These are phyloP conservation scores for Mucor velutinosus DNA, from an alignment of 371 early-diverging fungal genomes.

Conservation along the genomic window DNA sequence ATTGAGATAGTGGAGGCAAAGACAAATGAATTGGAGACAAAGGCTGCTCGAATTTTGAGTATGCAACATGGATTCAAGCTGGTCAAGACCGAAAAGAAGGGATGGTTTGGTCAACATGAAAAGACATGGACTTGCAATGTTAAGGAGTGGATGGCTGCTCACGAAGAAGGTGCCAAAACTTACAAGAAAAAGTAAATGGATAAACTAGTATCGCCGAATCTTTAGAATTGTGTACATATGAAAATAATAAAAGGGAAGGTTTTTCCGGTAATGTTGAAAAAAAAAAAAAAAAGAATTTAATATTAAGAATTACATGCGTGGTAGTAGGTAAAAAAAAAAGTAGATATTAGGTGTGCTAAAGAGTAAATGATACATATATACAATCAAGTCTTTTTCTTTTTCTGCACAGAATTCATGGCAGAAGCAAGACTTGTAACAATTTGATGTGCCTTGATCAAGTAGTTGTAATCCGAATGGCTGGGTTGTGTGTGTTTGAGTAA, in stretches of 20 bases:
- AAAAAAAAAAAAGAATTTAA: too few relatives aligned
- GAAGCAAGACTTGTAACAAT: constrained; percentile 38
- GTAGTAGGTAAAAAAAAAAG: background rate
- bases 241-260: background rate
- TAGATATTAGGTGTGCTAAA: background rate
- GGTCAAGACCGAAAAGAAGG: constrained; percentile 31
- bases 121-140: constrained; percentile 29
- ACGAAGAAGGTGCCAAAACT: constrained; percentile 18
- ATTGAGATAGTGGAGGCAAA: constrained; percentile 37
- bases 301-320: background rate
- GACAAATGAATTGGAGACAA: constrained; percentile 39
- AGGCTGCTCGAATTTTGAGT: constrained; percentile 35
- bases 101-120: constrained; percentile 45
- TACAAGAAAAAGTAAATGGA: constrained; percentile 10
- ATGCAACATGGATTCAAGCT: constrained; percentile 43
- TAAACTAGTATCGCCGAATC: background rate
- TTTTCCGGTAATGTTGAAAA: background rate
- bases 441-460: constrained; percentile 36
- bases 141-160: constrained; percentile 19
- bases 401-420: constrained; percentile 51
- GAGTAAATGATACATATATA: constrained; percentile 7
- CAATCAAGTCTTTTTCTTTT: constrained; percentile 14
- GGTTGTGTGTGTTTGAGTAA: constrained; percentile 45
- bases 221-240: background rate
- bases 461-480: constrained; percentile 36